Base-by-base conservation (phyloP, 2,329 filamentous ascomycete genomes). In the Trichophyton simii region DNA sequence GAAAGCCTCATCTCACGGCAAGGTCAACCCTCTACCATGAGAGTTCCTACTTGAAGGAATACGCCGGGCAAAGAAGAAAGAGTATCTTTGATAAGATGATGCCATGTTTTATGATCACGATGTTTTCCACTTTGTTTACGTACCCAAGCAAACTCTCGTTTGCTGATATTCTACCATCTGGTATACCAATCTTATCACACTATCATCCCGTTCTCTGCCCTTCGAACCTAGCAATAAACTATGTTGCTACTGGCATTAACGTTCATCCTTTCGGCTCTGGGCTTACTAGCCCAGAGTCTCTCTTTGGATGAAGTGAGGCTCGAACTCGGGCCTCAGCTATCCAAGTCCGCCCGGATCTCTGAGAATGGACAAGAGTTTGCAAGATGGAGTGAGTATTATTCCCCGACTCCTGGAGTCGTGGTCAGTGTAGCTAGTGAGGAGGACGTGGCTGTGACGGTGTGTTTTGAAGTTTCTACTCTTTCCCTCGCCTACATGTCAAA, bases 341-440 rank as follows among this genome's bases (percentile, higher is more conserved):
- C 34, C 6, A 8, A 31, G 4, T 58, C 57, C 7, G 57, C 57
- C 13, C 25, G 41, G 57, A 36, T 58, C 57, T 44, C 57, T 28
- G 18, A 15, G 18, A 60, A 52, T 44, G 34, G 11, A 31, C 28
- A 41, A 31, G 20, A 62, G 44, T 58, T 42, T 18, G 57, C 57
- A 36, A 42, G 64, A 58, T 66, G 65, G 64, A 66, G 64, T 63
- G 55, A 63, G 7, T 66, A 58, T 58, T 34, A 41, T 18, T 57
- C 60, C 11, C 64, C 65, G 20, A 58, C n/a, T 11, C 60, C 65
- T 11, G 62, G 64, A 36, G 57, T 48, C 2, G 61, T 66, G 7
- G 63, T 66, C 7, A 61, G 63, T 31, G 65, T 65, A 9, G 62
- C 62, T 28, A 60, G 58, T 13, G 65, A 66, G 48, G 9, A 59